phyloP scores from a whole-genome alignment of 257 asterid species.

The Ligustrum vulgare region DNA sequence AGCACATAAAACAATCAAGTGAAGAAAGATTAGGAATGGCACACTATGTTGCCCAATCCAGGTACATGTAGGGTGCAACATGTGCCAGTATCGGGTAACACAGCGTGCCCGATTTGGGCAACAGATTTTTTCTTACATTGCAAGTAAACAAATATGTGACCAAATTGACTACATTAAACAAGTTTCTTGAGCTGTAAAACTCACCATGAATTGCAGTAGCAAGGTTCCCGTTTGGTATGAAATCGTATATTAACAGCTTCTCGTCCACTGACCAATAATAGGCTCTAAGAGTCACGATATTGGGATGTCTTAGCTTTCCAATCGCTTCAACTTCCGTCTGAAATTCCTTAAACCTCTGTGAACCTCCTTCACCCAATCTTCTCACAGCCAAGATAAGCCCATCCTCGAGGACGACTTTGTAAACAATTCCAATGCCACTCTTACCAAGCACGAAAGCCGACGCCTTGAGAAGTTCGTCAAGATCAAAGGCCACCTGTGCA shows the following conservation, averaged over 20 bases:
- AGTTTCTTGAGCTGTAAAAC: conserved; percentile 15
- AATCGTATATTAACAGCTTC: conserved; percentile 82
- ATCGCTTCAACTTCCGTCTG: conserved; percentile 89
- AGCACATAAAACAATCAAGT: conserved; percentile 4
- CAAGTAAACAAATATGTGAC: neutral
- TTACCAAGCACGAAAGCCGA: conserved; percentile 93
- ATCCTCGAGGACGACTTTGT: conserved; percentile 89
- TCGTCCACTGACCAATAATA: conserved; percentile 96
- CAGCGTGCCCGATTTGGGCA: no score
- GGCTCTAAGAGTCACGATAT: conserved; percentile 73
- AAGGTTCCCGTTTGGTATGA: conserved; percentile 81
- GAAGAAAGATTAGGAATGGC: no score
- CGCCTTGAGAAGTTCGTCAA: conserved; percentile 87
- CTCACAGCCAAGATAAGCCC: conserved; percentile 81
- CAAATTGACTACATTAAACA: conserved; percentile 4
- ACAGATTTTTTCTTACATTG: no score
- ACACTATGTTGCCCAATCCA: no score
- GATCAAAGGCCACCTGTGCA: conserved; percentile 67
- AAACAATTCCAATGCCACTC: conserved; percentile 87
- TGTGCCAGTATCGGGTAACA: no score
- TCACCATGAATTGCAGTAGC: conserved; percentile 75
- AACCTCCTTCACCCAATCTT: conserved; percentile 92
- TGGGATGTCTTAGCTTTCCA: conserved; percentile 86
- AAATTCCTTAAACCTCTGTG: conserved; percentile 85
- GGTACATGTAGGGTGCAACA: no score